A percentile compares a stretch with the other conserved stretches of the same genome.
Conservation (phyloP, 2,329 filamentous ascomycete genomes). For the Venturia carpophila region DNA sequence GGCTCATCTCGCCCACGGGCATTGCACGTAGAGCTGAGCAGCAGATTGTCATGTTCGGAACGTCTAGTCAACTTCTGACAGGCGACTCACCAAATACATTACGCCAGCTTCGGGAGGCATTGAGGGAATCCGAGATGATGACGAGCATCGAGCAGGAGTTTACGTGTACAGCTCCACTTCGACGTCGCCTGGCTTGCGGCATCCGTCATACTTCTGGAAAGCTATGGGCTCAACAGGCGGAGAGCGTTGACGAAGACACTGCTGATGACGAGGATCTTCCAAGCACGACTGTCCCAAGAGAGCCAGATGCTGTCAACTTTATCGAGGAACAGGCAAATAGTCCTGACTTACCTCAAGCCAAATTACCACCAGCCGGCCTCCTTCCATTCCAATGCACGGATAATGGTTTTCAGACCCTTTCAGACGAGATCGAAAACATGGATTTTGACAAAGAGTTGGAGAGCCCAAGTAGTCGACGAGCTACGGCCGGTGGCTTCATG, state of each 20-base stretch:
- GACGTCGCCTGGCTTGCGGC: not conserved
- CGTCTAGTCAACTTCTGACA: slow-evolving; percentile 33
- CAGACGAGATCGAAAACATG: slow-evolving; percentile 4
- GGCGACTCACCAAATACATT: slow-evolving; percentile 32
- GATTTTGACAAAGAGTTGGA: not conserved
- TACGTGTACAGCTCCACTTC: not conserved
- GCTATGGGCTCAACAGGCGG: slow-evolving; percentile 8
- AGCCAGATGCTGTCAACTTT: not conserved
- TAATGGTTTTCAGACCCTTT: slow-evolving; percentile 4
- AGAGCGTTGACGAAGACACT: not conserved
- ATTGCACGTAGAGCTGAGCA: slow-evolving; percentile 25
- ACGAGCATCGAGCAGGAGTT: not conserved
- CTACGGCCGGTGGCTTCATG: not conserved
- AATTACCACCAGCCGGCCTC: too few relatives aligned
- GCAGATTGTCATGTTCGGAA: slow-evolving; percentile 35
- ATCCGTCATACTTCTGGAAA: slow-evolving; percentile 9
- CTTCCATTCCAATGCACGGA: not conserved
- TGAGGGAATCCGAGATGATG: slow-evolving; percentile 28
- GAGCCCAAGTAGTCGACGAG: not conserved
- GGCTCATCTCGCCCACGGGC: slow-evolving; percentile 31
- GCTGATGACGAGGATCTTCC: not conserved
- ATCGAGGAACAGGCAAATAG: not conserved
- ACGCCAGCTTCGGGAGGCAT: slow-evolving; percentile 30
- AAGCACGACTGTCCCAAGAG: not conserved
- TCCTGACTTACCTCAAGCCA: not conserved